These are phyloP conservation scores for Phytophthora hibernalis DNA, from an alignment of 352 stramenopile species.

Conservation along the genomic window DNA sequence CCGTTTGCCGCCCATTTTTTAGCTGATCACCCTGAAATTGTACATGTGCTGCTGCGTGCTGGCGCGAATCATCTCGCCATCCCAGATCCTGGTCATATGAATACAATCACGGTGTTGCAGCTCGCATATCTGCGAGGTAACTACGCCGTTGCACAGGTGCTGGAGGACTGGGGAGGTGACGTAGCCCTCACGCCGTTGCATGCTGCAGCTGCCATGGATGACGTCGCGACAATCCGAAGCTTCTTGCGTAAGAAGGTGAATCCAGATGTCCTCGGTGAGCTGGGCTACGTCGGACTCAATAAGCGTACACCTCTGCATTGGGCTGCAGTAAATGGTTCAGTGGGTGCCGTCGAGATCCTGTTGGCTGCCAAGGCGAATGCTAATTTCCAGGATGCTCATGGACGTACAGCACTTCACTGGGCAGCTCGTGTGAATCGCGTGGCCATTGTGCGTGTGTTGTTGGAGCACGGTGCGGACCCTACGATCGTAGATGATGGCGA, in stretches of 20 bases:
- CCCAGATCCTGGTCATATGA: constrained; percentile 83
- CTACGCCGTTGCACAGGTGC: constrained; percentile 79
- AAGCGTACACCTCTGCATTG: constrained; percentile 84
- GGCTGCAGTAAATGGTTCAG: constrained; percentile 76
- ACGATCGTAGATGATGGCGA: constrained; percentile 78
- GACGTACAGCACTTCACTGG: constrained; percentile 79
- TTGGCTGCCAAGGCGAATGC: constrained; percentile 66
- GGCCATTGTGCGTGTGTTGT: constrained; percentile 66
- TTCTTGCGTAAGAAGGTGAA: constrained; percentile 78
- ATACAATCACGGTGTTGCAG: constrained; percentile 87
- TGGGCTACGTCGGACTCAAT: constrained; percentile 84
- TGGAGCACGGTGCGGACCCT: constrained; percentile 60
- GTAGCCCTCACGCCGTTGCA: constrained; percentile 84
- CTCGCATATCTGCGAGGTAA: constrained; percentile 82
- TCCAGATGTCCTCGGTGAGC: constrained; percentile 77
- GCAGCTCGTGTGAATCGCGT: constrained; percentile 77
- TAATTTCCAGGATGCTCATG: constrained; percentile 72
- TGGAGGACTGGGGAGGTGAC: constrained; percentile 86
- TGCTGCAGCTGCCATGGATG: constrained; percentile 73
- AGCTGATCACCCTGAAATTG: constrained; percentile 82
- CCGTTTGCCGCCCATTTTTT: constrained; percentile 82
- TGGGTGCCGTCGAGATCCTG: constrained; percentile 64
- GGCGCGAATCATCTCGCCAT: constrained; percentile 84
- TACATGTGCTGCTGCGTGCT: constrained; percentile 66
- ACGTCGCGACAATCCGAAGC: constrained; percentile 63